Evolutionary conservation across 371 early-diverging fungal genomes (phyloP).

Genomic region (Mucor velutinosus): DNA sequence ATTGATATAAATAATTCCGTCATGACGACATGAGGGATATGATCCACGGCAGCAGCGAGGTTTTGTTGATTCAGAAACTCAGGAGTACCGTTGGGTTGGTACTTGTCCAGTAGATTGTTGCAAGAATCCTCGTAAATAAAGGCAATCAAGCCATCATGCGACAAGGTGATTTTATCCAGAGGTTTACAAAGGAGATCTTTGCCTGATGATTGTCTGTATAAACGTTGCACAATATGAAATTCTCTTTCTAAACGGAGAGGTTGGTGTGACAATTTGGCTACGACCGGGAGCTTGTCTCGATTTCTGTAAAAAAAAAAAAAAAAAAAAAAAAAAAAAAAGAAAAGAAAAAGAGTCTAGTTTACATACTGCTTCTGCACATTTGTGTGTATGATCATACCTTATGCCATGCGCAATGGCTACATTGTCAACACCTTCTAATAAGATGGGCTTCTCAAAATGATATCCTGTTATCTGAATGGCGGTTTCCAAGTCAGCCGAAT

Average conservation of each 20-base stretch:
- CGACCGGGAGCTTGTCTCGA: conserved; percentile 40
- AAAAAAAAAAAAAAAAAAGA: too few relatives aligned
- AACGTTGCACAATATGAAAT: conserved; percentile 46
- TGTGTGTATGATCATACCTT: conserved; percentile 22
- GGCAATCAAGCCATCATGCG: conserved; percentile 31
- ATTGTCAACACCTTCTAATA: conserved; percentile 38
- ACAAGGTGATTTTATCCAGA: conserved; percentile 34
- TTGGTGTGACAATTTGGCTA: conserved; percentile 51
- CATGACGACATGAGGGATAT: not conserved
- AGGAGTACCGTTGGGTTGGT: conserved; percentile 25
- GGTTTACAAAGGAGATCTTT: conserved; percentile 39
- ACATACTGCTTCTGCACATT: not conserved
- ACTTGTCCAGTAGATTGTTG: conserved; percentile 34
- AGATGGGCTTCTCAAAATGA: conserved; percentile 28
- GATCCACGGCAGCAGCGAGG: not conserved
- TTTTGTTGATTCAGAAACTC: conserved; percentile 5
- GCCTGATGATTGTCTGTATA: conserved; percentile 34
- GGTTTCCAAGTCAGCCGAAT: conserved; percentile 6
- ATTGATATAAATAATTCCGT: conserved; percentile 13
- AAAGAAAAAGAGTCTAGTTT: too few relatives aligned
- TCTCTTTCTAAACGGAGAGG: conserved; percentile 48
- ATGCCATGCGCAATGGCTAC: conserved; percentile 40
- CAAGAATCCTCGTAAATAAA: conserved; percentile 44
- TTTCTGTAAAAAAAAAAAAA: conserved; percentile 20
- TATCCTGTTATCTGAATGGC: conserved; percentile 28